phyloP scores from a whole-genome alignment of 176 grass and related monocot species.

The Ananas comosus region DNA sequence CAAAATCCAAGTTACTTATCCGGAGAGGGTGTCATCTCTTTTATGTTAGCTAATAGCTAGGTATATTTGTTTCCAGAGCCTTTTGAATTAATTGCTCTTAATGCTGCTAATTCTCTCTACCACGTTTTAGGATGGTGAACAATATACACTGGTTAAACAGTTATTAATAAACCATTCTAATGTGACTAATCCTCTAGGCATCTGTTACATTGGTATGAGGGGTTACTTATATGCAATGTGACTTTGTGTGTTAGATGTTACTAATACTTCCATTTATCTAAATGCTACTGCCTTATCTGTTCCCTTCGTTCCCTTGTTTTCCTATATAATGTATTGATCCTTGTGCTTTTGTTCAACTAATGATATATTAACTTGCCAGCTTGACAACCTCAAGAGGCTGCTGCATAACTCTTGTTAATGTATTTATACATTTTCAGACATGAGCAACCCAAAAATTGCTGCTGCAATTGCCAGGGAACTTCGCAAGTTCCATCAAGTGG shows the following conservation, averaged over 20 bases:
- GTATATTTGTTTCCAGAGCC: too few species aligned
- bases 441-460: conserved; percentile 77
- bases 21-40: too few species aligned
- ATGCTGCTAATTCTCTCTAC: too few species aligned
- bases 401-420: conserved; percentile 16
- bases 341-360: background rate
- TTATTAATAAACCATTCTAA: too few species aligned
- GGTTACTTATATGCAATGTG: background rate
- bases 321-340: background rate
- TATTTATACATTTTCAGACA: conserved; percentile 51
- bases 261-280: background rate
- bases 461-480: conserved; percentile 75
- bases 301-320: background rate
- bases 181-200: too few species aligned
- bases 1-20: too few species aligned
- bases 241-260: background rate
- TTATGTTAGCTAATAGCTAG: too few species aligned
- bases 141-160: too few species aligned
- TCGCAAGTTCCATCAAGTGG: conserved; percentile 64
- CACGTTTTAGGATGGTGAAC: too few species aligned
- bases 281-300: background rate
- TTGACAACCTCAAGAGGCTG: background rate
- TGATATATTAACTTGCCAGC: background rate
- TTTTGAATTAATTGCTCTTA: too few species aligned
- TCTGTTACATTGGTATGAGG: too few species aligned